phyloP scores from a whole-genome alignment of 768 basidiomycete species.

The Russula ochroleuca region DNA sequence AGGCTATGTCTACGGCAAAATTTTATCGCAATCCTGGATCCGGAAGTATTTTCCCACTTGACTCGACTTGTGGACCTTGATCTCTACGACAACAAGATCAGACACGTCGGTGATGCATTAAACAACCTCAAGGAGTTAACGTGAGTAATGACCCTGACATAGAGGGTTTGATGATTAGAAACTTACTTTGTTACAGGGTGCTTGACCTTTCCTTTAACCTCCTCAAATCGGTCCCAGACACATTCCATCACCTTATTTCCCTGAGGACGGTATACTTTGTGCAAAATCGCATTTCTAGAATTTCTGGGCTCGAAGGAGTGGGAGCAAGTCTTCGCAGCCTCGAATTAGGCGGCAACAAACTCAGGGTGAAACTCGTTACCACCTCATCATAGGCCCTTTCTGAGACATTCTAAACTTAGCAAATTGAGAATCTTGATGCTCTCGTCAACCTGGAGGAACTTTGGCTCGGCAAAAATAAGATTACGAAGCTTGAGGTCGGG shows the following conservation, averaged over 20 bases:
- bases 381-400: conserved; percentile 6
- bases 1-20: conserved; percentile 86
- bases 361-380: conserved; percentile 58
- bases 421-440: conserved; percentile 80
- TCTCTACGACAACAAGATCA: conserved; percentile 93
- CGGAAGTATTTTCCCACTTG: conserved; percentile 63
- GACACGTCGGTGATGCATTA: conserved; percentile 62
- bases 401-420: conserved; percentile 41
- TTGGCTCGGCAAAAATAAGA: conserved; percentile 99
- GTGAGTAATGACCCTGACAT: conserved; percentile 40
- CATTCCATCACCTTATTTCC: conserved; percentile 51
- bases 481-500: conserved; percentile 74
- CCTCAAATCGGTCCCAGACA: conserved; percentile 63
- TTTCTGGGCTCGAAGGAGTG: conserved; percentile 57
- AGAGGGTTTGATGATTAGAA: background rate
- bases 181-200: conserved; percentile 42
- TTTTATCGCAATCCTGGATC: conserved; percentile 65
- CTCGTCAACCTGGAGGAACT: conserved; percentile 84
- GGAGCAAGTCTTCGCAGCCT: conserved; percentile 66
- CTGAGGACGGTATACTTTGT: conserved; percentile 87
- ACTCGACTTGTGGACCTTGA: conserved; percentile 82
- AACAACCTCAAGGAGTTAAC: conserved; percentile 50
- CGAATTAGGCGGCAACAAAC: conserved; percentile 90
- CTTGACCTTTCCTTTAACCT: conserved; percentile 97
- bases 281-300: conserved; percentile 88